Evolutionary conservation across 2,329 filamentous ascomycete species (phyloP).

Genomic region (Claviceps paspali): DNA sequence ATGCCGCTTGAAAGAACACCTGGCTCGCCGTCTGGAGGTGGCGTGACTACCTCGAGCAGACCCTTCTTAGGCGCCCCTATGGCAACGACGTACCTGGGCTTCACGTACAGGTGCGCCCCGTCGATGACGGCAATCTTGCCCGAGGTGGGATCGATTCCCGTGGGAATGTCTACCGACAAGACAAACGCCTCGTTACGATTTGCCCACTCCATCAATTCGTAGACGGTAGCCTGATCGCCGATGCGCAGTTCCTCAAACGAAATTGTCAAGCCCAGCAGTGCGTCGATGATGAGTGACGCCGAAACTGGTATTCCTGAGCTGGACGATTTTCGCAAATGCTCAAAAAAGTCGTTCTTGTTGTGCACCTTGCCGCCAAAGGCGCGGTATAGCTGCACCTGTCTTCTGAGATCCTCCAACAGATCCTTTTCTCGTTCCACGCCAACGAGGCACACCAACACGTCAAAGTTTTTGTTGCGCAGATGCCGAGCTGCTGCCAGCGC

Average conservation of each 20-base stretch:
- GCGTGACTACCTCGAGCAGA: slow-evolving; percentile 59
- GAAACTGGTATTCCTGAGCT: slow-evolving; percentile 29
- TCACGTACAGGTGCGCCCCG: slow-evolving; percentile 63
- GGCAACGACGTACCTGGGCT: slow-evolving; percentile 68
- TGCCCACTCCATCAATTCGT: slow-evolving; percentile 85
- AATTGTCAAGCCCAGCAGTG: slow-evolving; percentile 70
- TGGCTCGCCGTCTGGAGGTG: slow-evolving; percentile 24
- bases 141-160: slow-evolving; percentile 67
- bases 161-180: slow-evolving; percentile 80
- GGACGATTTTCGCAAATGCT: slow-evolving; percentile 36
- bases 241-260: slow-evolving; percentile 79
- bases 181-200: slow-evolving; percentile 75
- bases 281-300: slow-evolving; percentile 75
- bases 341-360: slow-evolving; percentile 45
- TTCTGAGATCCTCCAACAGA: slow-evolving; percentile 62
- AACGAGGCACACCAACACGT: slow-evolving; percentile 70
- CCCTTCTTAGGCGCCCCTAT: slow-evolving; percentile 80
- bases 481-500: slow-evolving; percentile 78
- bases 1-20: slow-evolving; percentile 13
- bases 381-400: slow-evolving; percentile 71
- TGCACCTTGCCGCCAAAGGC: slow-evolving; percentile 65
- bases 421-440: slow-evolving; percentile 73
- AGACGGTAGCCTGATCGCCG: slow-evolving; percentile 68
- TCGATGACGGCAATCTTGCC: slow-evolving; percentile 55
- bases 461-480: slow-evolving; percentile 66